These are phyloP conservation scores for Bimuria novae-zelandiae DNA, from an alignment of 2,329 filamentous ascomycete genomes.

Conservation along the genomic window DNA sequence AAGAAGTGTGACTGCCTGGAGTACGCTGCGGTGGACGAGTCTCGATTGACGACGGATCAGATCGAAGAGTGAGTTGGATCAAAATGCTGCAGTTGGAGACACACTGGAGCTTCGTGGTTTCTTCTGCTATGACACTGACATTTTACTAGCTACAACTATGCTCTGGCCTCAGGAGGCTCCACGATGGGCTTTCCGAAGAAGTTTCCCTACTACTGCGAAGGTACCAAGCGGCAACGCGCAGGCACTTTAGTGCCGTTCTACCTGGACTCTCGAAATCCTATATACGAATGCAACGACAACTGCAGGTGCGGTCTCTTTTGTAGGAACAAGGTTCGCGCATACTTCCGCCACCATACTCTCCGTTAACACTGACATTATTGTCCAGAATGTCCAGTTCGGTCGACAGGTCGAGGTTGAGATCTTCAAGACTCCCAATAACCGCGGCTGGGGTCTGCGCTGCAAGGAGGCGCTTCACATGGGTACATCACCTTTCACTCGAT, in stretches of 20 bases:
- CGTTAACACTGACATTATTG: not conserved
- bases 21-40: conserved; percentile 59
- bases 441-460: conserved; percentile 78
- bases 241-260: conserved; percentile 49
- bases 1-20: conserved; percentile 68
- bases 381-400: conserved; percentile 71
- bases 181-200: conserved; percentile 50
- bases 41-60: conserved; percentile 36
- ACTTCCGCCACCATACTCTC: not conserved
- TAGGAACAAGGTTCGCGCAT: conserved; percentile 60
- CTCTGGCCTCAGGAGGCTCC: conserved; percentile 24
- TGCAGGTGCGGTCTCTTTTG: conserved; percentile 70
- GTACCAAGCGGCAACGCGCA: conserved; percentile 29
- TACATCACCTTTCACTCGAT: not conserved
- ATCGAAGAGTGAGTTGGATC: conserved; percentile 8
- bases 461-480: conserved; percentile 65
- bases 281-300: conserved; percentile 79
- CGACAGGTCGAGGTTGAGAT: conserved; percentile 73
- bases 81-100: too few relatives aligned
- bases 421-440: conserved; percentile 68
- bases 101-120: too few relatives aligned
- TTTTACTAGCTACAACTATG: conserved; percentile 21
- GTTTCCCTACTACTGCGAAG: conserved; percentile 65
- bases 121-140: not conserved
- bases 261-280: conserved; percentile 52